Evolutionary conservation across 176 grass and related monocot genomes (phyloP).

Genomic region (Oryza punctata): DNA sequence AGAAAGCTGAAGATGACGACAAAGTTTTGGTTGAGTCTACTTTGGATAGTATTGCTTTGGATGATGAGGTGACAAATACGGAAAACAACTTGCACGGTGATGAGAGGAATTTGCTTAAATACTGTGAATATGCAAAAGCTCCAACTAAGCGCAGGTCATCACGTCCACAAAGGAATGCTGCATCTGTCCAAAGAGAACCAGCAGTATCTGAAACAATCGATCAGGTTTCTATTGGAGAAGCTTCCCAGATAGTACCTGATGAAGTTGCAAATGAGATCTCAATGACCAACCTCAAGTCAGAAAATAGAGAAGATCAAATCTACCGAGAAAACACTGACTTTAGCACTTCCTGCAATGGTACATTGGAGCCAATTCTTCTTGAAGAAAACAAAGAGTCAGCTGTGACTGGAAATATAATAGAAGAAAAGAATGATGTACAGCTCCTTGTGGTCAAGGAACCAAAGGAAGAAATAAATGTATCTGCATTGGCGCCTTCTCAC

Average conservation of each 20-base stretch:
- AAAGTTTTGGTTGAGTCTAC: conserved; percentile 7
- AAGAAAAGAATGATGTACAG: conserved; percentile 45
- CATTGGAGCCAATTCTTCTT: conserved; percentile 18
- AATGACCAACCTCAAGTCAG: conserved; percentile 28
- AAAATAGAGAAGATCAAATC: conserved; percentile 36
- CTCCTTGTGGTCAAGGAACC: conserved; percentile 41
- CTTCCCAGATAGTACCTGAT: conserved; percentile 38
- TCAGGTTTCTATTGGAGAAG: conserved; percentile 42
- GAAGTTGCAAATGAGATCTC: conserved; percentile 32
- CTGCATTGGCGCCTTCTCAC: conserved; percentile 24
- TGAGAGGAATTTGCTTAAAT: conserved; percentile 47
- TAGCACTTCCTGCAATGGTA: conserved; percentile 12
- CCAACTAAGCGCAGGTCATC: conserved; percentile 65
- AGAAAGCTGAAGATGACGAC: conserved; percentile 24
- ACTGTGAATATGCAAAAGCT: conserved; percentile 56
- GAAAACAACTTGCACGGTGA: conserved; percentile 32
- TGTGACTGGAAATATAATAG: conserved; percentile 28
- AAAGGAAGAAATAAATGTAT: conserved; percentile 30
- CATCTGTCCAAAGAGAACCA: background rate
- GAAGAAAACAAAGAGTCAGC: conserved; percentile 42
- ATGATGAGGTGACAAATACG: conserved; percentile 12
- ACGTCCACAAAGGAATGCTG: conserved; percentile 42
- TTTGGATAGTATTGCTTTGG: conserved; percentile 24
- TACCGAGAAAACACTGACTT: conserved; percentile 30
- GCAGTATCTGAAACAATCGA: conserved; percentile 25